Evolutionary conservation across 2,329 filamentous ascomycete species (phyloP).

Genomic region (Colletotrichum sp.): DNA sequence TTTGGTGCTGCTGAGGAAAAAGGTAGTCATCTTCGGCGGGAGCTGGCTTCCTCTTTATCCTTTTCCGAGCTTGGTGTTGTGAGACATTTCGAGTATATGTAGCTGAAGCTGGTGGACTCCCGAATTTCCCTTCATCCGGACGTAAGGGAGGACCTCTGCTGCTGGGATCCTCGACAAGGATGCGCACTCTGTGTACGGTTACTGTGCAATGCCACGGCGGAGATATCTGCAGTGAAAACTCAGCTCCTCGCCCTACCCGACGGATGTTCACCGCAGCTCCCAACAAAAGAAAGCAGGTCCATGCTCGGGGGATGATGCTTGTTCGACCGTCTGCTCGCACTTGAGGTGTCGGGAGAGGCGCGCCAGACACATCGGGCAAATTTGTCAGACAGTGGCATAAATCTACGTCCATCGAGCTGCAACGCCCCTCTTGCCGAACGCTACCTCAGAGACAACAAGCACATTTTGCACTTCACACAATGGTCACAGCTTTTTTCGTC

Average conservation of each 20-base stretch:
- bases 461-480: neutral
- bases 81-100: neutral
- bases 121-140: neutral
- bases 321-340: neutral
- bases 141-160: neutral
- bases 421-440: neutral
- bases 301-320: neutral
- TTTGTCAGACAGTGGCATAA: neutral
- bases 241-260: neutral
- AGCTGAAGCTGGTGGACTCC: neutral
- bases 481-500: slow-evolving; percentile 36
- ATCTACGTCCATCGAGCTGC: neutral
- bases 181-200: neutral
- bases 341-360: neutral
- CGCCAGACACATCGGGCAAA: neutral
- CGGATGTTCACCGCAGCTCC: neutral
- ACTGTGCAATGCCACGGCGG: neutral
- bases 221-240: neutral
- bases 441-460: neutral
- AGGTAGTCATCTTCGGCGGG: neutral
- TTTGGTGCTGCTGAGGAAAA: neutral
- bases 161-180: neutral
- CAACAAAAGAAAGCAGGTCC: slow-evolving; percentile 2
- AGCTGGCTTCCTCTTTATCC: neutral
- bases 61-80: neutral